These are phyloP conservation scores for Bimuria novae-zelandiae DNA, from an alignment of 2,329 filamentous ascomycete genomes.

Conservation along the genomic window DNA sequence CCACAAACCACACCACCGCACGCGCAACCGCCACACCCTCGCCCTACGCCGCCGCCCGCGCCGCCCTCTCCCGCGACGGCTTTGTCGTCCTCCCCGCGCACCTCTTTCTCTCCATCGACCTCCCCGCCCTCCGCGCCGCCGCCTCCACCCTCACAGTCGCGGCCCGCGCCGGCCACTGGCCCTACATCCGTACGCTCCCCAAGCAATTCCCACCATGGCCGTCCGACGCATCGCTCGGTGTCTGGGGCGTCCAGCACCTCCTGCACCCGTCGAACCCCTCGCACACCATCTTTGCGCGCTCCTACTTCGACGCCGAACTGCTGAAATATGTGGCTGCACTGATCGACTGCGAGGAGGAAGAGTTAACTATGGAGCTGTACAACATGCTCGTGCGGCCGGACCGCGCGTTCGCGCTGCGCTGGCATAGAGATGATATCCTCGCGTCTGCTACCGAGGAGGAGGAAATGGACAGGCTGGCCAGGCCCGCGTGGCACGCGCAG, in stretches of 20 bases:
- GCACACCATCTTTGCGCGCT: slow-evolving; percentile 63
- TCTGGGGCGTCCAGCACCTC: slow-evolving; percentile 89
- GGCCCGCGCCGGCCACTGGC: slow-evolving; percentile 75
- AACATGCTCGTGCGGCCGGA: slow-evolving; percentile 82
- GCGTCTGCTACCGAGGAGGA: slow-evolving; percentile 68
- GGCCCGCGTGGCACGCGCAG: slow-evolving; percentile 75
- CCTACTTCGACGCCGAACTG: slow-evolving; percentile 73
- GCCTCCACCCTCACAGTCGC: slow-evolving; percentile 61
- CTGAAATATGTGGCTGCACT: slow-evolving; percentile 68
- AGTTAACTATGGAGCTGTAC: slow-evolving; percentile 84
- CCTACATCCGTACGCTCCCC: slow-evolving; percentile 78
- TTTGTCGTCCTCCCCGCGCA: slow-evolving; percentile 74
- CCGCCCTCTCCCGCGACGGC: slow-evolving; percentile 69
- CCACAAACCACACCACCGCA: slow-evolving; percentile 7
- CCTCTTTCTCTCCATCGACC: slow-evolving; percentile 55
- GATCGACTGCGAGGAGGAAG: slow-evolving; percentile 57
- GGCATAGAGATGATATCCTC: slow-evolving; percentile 85
- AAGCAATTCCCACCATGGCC: slow-evolving; percentile 92
- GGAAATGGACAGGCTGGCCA: slow-evolving; percentile 64
- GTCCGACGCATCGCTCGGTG: slow-evolving; percentile 64
- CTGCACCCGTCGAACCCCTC: slow-evolving; percentile 73
- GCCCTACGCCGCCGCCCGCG: slow-evolving; percentile 45
- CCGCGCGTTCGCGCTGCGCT: slow-evolving; percentile 72
- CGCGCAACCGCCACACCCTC: background rate
- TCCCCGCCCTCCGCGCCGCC: slow-evolving; percentile 65